Percentiles rank a stretch among this genome's conserved stretches.
phyloP scores from a whole-genome alignment of 129 eudicot species.

The Calendula officinalis region DNA sequence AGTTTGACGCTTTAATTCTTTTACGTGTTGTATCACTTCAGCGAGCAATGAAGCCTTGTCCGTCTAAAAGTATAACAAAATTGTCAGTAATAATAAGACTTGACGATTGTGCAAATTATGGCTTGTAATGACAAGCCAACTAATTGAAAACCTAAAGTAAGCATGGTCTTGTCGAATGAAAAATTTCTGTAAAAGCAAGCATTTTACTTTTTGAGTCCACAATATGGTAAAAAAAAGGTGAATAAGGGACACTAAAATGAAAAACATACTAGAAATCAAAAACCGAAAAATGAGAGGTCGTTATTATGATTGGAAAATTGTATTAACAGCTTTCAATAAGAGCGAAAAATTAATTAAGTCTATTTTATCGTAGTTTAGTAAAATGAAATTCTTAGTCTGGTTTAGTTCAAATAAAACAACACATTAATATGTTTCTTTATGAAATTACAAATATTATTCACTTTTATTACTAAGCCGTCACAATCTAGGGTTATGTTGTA shows the following conservation, averaged over 20 bases:
- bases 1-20: constrained; percentile 81
- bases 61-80: constrained; percentile 41
- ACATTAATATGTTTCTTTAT: background rate
- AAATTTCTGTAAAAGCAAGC: too few species aligned
- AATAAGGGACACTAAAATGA: background rate
- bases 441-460: background rate
- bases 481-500: background rate
- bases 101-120: background rate
- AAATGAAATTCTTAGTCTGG: background rate
- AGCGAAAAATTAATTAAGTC: too few species aligned
- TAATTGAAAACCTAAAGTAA: background rate
- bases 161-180: too few species aligned
- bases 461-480: background rate
- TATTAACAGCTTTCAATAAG: too few species aligned
- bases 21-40: constrained; percentile 93
- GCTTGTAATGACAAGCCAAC: background rate
- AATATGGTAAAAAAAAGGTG: too few species aligned
- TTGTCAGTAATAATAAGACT: background rate
- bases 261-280: background rate
- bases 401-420: constrained; percentile 4
- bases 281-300: background rate
- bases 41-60: constrained; percentile 98
- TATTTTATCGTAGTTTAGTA: too few species aligned
- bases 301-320: too few species aligned
- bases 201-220: too few species aligned